Percentiles rank a stretch among this genome's conserved stretches.
Evolutionary conservation across 163 green algal genomes (phyloP).

Genomic region (Prototheca cutis): DNA sequence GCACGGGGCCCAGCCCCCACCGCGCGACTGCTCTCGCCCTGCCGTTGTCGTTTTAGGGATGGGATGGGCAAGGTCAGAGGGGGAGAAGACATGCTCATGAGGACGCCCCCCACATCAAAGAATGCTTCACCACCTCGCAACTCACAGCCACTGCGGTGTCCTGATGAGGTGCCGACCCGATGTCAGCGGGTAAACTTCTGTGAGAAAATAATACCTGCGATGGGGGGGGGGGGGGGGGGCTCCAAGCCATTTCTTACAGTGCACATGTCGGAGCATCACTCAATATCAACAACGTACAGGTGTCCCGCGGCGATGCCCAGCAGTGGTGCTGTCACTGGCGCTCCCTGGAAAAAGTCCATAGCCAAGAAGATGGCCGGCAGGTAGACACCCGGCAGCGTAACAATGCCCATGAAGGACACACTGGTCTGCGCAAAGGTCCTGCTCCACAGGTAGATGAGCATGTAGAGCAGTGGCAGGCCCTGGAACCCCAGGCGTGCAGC

Average conservation of each 20-base stretch:
- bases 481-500: conserved; percentile 21
- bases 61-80: neutral
- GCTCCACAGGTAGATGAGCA: conserved; percentile 62
- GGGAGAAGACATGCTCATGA: neutral
- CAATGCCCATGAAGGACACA: conserved; percentile 33
- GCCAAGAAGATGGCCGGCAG: conserved; percentile 55
- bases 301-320: conserved; percentile 40
- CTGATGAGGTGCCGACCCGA: conserved; percentile 17
- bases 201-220: conserved; percentile 35
- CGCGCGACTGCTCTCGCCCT: conserved; percentile 6
- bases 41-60: too few relatives aligned
- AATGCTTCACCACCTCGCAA: neutral
- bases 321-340: conserved; percentile 12
- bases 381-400: conserved; percentile 51
- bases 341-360: conserved; percentile 46
- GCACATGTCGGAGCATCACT: too few relatives aligned
- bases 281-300: conserved; percentile 5
- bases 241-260: too few relatives aligned
- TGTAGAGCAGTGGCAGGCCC: conserved; percentile 42
- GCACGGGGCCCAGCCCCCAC: conserved; percentile 18
- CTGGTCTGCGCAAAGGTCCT: conserved; percentile 11
- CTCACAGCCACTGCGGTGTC: conserved; percentile 28
- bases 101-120: neutral
- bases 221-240: too few relatives aligned
- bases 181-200: conserved; percentile 24